Percentiles rank a stretch among this genome's conserved stretches.
Evolutionary conservation across 345 rosid genomes (phyloP).

Genomic region (Camelina hispida): DNA sequence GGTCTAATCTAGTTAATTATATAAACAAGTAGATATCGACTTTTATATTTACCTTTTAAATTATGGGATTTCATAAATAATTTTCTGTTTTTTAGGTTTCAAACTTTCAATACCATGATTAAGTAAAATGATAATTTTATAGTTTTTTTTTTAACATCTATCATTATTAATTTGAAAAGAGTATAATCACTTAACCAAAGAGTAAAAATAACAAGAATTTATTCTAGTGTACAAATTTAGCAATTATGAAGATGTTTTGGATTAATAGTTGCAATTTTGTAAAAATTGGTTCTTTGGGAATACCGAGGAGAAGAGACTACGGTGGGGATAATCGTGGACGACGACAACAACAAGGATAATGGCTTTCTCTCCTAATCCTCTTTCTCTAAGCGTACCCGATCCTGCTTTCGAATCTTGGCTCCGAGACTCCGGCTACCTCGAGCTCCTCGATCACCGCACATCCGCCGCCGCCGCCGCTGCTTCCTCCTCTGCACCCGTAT

Average conservation of each 20-base stretch:
- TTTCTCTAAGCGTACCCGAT: conserved; percentile 79
- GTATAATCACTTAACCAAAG: no score
- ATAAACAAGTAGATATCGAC: neutral
- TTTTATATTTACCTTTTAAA: no score
- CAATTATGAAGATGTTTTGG: conserved; percentile 10
- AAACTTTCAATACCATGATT: neutral
- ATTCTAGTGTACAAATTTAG: neutral
- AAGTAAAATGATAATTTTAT: no score
- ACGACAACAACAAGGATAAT: conserved; percentile 37
- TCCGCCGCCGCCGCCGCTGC: conserved; percentile 57
- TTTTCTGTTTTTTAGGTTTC: no score
- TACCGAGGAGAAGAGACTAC: conserved; percentile 15
- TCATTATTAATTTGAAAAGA: no score
- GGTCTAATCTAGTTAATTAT: no score
- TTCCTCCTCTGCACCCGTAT: conserved; percentile 43
- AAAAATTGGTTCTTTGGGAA: neutral
- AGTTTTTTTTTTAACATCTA: no score
- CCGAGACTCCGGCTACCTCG: conserved; percentile 96
- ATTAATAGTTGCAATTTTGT: neutral
- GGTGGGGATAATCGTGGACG: conserved; percentile 27
- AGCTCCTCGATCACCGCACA: conserved; percentile 70
- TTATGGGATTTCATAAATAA: no score
- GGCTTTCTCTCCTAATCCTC: conserved; percentile 84
- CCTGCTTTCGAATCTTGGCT: conserved; percentile 93
- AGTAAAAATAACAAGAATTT: neutral